phyloP scores from a whole-genome alignment of 306 rosid genomes.

The Cajanus cajan region DNA sequence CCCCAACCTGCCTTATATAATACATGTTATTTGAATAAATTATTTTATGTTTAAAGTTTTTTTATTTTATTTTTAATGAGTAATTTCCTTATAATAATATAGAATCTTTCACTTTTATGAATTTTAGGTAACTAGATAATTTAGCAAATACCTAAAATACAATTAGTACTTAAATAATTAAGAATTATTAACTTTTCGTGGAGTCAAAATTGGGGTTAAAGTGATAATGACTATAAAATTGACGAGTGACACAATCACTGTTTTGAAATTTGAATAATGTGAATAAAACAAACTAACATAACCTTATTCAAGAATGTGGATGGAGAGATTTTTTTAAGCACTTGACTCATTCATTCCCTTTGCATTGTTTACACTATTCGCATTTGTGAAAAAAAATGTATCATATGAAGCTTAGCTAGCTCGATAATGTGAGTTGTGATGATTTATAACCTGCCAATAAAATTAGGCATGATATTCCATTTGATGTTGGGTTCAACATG shows the following conservation, averaged over 20 bases:
- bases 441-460: neutral
- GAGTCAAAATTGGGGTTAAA: neutral
- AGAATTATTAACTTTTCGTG: neutral
- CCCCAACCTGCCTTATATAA: too few species aligned
- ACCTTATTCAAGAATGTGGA: neutral
- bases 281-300: neutral
- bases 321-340: neutral
- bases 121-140: neutral
- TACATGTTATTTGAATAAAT: too few species aligned
- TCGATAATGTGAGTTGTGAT: too few species aligned
- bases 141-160: neutral
- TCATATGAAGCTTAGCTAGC: neutral
- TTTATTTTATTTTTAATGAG: too few species aligned
- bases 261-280: neutral
- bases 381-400: slow-evolving; percentile 31
- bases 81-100: neutral
- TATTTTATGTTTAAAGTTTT: too few species aligned
- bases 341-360: neutral
- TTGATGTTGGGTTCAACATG: slow-evolving; percentile 8
- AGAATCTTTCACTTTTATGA: neutral
- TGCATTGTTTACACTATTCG: neutral
- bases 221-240: neutral
- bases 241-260: neutral
- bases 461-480: slow-evolving; percentile 15
- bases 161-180: neutral